Conservation (phyloP, 2,329 filamentous ascomycete species). For the Cladosporium phlei region DNA sequence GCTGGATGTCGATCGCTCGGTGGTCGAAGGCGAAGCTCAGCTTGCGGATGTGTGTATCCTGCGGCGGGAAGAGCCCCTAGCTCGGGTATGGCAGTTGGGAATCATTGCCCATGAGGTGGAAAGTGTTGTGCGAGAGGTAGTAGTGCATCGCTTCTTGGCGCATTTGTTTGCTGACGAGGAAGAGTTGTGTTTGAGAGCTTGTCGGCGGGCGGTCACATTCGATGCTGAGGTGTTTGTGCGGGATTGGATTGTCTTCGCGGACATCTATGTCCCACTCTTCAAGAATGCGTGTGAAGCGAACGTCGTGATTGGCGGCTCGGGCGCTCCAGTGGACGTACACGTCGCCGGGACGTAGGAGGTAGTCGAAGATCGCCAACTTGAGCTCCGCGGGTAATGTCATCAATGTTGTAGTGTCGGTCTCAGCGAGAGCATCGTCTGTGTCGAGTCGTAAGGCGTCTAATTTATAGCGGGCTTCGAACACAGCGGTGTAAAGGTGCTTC, state of each 20-base stretch:
- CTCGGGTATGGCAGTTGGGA: conserved; percentile 10
- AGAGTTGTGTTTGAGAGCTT: conserved; percentile 12
- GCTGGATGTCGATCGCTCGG: conserved; percentile 9
- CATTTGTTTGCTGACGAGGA: conserved; percentile 34
- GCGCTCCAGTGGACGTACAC: conserved; percentile 9
- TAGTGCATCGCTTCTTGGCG: conserved; percentile 24
- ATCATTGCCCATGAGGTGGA: conserved; percentile 12
- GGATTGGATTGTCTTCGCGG: not conserved
- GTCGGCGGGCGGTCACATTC: not conserved
- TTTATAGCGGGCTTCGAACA: too few species aligned
- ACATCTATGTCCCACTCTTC: conserved; percentile 2
- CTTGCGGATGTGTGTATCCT: conserved; percentile 7
- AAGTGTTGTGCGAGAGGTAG: conserved; percentile 11
- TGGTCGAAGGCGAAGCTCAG: conserved; percentile 13
- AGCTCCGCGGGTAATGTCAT: conserved; percentile 7
- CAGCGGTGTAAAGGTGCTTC: too few species aligned
- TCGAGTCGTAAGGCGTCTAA: too few species aligned
- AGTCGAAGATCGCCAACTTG: conserved; percentile 5
- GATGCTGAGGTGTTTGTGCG: too few species aligned
- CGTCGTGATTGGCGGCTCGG: conserved; percentile 8
- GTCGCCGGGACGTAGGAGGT: conserved; percentile 2
- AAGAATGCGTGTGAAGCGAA: conserved; percentile 10
- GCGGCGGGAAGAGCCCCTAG: conserved; percentile 13
- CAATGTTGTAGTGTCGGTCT: too few species aligned
- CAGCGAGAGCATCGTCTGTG: too few species aligned